phyloP scores from a whole-genome alignment of 306 rosid genomes.

The Cucumis hystrix region DNA sequence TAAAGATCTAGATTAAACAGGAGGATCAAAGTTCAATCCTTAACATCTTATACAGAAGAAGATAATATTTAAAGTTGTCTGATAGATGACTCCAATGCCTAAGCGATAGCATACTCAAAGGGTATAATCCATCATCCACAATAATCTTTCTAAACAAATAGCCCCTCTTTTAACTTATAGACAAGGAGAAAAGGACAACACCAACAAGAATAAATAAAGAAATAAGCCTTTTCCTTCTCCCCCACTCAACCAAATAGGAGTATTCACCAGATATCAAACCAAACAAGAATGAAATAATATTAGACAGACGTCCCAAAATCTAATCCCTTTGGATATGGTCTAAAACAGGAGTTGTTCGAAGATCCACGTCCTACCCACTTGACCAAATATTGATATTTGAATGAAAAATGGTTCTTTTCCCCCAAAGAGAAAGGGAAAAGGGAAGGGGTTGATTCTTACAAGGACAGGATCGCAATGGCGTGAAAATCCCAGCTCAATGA shows the following conservation, averaged over 20 bases:
- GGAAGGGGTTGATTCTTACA: background rate
- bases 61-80: background rate
- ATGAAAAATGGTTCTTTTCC: background rate
- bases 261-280: background rate
- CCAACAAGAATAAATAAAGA: background rate
- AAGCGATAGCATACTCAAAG: background rate
- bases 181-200: conserved; percentile 1
- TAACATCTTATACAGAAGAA: background rate
- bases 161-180: background rate
- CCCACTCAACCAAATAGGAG: background rate
- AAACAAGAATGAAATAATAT: background rate
- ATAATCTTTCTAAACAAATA: background rate
- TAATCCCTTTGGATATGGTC: background rate
- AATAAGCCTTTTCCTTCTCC: background rate
- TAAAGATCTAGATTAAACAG: background rate
- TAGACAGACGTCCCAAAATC: background rate
- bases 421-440: background rate
- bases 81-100: conserved; percentile 8
- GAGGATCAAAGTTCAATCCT: background rate
- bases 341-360: background rate
- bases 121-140: conserved; percentile 6
- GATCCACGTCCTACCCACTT: background rate
- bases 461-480: background rate
- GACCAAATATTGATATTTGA: background rate
- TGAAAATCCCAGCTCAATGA: background rate